Conservation (phyloP, 1,284 basidiomycete genomes). For the Mycena sp. region DNA sequence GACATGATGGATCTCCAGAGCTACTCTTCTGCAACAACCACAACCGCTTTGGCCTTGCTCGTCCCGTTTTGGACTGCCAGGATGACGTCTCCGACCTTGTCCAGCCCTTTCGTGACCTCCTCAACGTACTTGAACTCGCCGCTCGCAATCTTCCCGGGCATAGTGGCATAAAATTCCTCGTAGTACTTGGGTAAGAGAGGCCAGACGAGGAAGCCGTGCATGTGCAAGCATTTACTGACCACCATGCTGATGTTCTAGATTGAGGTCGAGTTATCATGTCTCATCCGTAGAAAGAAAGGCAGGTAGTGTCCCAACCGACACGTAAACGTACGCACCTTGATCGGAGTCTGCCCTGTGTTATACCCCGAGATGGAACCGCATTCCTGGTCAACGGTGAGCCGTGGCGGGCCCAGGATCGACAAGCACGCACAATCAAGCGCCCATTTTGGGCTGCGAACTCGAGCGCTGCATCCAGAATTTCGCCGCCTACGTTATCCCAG, state of each 20-base stretch:
- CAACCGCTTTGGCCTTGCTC: constrained; percentile 68
- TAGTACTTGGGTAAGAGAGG: constrained; percentile 52
- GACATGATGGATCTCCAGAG: no score
- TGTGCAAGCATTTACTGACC: constrained; percentile 32
- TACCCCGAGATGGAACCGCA: constrained; percentile 48
- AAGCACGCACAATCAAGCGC: constrained; percentile 29
- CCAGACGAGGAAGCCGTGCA: constrained; percentile 67
- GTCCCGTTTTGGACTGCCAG: constrained; percentile 64
- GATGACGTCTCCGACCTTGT: constrained; percentile 62
- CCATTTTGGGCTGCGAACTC: constrained; percentile 29
- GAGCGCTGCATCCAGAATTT: constrained; percentile 41
- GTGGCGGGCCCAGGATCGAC: not conserved
- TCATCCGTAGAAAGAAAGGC: no score
- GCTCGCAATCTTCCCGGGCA: constrained; percentile 61
- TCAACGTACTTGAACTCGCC: constrained; percentile 74
- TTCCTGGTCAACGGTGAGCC: constrained; percentile 32
- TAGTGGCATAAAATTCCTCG: constrained; percentile 60
- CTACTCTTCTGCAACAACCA: constrained; percentile 57
- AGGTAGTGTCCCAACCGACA: not conserved
- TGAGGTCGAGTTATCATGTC: not conserved
- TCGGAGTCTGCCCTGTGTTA: constrained; percentile 45
- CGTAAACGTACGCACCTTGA: constrained; percentile 41
- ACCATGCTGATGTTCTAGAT: constrained; percentile 37
- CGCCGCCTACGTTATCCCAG: constrained; percentile 44
- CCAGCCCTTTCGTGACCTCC: constrained; percentile 61